Base-by-base conservation (phyloP, 202 grass and related monocot genomes). In the Panicum hallii region DNA sequence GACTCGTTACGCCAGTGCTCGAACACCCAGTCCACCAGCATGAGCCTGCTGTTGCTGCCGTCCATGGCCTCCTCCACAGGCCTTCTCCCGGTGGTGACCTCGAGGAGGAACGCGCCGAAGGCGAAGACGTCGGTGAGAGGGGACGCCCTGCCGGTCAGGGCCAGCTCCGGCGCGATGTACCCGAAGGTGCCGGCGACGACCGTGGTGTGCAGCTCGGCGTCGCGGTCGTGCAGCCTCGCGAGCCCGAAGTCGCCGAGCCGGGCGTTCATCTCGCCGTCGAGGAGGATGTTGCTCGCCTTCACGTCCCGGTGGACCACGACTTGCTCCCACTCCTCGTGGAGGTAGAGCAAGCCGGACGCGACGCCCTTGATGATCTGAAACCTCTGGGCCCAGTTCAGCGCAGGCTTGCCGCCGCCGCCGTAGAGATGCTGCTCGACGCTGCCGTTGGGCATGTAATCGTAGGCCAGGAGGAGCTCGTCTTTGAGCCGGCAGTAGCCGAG, bases 271-370 rank as follows among this genome's bases (percentile, higher is more conserved):
- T 84, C 56, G 41, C 4, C 34, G 55, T 93, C 91, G 19, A 93
- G 88, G 62, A 93, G 85, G 13, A 93, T 57, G 43, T 93, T 93
- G 23, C 88, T 93, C 1, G 88, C 84, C 15, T 93, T 93, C 58
- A 93, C 72, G 77, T 93, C 91, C n/a, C 85, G 74, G 43, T 93
- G 88, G 49, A 93, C 65, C n/a, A 93, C 88, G 12, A 89, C 67
- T 53, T 93, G 86, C 68, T 90, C 85, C 91, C 88, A 93, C 20
- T 85, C 88, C 55, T 90, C 91, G 13, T 93, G 91, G 5, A 93
- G 82, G 74, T 90, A 93, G 43, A 91, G 87, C 38, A 94, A 65
- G 3, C 87, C 87, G 0, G 84, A 70, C 14, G 92, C 87, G 15
- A 94, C 84, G 20, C 82, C 92, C 41, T 66, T 89, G 71, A 94